Base-by-base conservation (phyloP, 2,329 filamentous ascomycete genomes). In the Penicillium sp. region DNA sequence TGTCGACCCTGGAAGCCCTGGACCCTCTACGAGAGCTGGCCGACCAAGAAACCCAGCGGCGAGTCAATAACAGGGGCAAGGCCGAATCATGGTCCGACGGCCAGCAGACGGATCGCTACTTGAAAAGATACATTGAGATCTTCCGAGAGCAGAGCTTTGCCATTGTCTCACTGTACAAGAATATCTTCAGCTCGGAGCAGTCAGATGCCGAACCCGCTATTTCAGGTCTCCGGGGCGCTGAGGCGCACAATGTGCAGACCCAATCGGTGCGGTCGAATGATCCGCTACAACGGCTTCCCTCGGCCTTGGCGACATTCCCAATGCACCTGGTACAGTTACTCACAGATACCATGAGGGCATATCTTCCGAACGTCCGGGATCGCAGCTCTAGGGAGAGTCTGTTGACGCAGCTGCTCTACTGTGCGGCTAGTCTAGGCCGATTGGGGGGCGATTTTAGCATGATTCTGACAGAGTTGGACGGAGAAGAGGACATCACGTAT, bases 61-160 rank as follows among this genome's bases (percentile, higher is more conserved):
- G 85, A 47, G 60, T 65, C 39, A 66, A 69, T 22, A 64, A 60
- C 51, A 65, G 66, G 14, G 66, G 66, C 44, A 70, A 67, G 43
- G 63, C 70, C 59, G 40, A 60, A 54, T n/a, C 68, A 2, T 78
- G 75, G 76, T 73, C 74, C 0, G 70, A 86, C 1, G 94, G 94
- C 0, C 92, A 96, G 70, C 95, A 98, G 74, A 97, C 93, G 1
- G 95, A 98, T 75, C 85, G 92, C 53, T 99, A 92, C 69, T 79
- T 99, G 44, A 99, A 98, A 75, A 86, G 93, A 50, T 99, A 96
- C 75, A 91, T 99, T 68, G 95, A 99, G 73, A 92, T 99, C 31
- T 98, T 98, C 74, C 89, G 95, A 54, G 95, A 99, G 76, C 95
- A 99, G 76, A 96, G 91, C 72, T 99, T 99, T 74, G 90, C 89